These are phyloP conservation scores for Begonia loranthoides DNA, from an alignment of 306 rosid species.

Conservation along the genomic window DNA sequence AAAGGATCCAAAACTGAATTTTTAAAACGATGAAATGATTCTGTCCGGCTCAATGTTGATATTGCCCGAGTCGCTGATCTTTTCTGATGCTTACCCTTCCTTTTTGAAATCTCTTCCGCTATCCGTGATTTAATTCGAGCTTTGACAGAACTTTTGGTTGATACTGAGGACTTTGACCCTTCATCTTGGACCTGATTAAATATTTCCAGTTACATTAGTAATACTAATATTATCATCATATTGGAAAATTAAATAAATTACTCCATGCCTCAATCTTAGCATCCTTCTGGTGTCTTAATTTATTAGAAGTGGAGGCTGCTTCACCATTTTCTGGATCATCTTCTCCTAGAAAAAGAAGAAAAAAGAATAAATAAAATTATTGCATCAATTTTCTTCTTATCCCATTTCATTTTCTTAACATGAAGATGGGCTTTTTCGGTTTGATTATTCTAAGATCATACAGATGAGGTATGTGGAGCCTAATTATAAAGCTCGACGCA, in stretches of 20 bases:
- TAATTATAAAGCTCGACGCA: no score
- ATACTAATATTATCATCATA: no score
- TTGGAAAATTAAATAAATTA: no score
- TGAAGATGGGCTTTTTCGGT: no score
- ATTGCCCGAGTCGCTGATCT: slow-evolving; percentile 39
- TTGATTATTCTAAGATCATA: no score
- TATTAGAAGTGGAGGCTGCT: not conserved
- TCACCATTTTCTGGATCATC: not conserved
- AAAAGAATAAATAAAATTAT: no score
- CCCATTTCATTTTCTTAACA: no score
- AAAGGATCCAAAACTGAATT: slow-evolving; percentile 20
- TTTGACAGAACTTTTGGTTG: slow-evolving; percentile 26
- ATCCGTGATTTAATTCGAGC: slow-evolving; percentile 34
- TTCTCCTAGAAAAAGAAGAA: not conserved
- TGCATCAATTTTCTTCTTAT: no score
- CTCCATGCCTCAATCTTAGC: no score
- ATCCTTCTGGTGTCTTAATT: not conserved
- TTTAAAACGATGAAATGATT: slow-evolving; percentile 25
- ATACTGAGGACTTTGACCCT: slow-evolving; percentile 9
- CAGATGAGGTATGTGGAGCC: no score
- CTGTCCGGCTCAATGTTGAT: slow-evolving; percentile 9
- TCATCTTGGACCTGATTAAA: slow-evolving; percentile 29
- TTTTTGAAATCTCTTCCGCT: slow-evolving; percentile 29
- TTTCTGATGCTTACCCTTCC: slow-evolving; percentile 32
- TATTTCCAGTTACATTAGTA: not conserved